Conservation (phyloP, 78 protist species). For the Diacronema lutheri region DNA sequence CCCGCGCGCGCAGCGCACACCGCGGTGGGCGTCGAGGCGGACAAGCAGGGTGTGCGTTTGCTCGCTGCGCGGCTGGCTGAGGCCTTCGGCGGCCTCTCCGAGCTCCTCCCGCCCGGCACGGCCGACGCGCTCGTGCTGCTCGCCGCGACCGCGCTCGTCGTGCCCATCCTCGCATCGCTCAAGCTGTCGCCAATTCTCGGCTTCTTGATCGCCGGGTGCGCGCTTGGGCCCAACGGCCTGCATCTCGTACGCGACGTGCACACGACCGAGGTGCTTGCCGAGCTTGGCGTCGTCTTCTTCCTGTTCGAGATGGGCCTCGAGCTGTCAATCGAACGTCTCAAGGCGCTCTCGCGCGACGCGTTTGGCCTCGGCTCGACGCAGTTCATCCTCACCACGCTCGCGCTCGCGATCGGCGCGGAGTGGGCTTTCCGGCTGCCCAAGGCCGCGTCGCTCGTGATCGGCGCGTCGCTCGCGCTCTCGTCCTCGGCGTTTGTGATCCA, state of each 20-base stretch:
- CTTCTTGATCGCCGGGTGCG: conserved; percentile 6
- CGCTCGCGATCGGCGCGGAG: background rate
- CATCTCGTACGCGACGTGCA: background rate
- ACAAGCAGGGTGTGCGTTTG: too few relatives aligned
- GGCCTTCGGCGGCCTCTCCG: too few relatives aligned
- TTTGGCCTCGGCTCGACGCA: background rate
- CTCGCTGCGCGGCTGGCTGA: too few relatives aligned
- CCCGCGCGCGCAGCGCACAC: too few relatives aligned
- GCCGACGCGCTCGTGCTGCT: conserved; percentile 2
- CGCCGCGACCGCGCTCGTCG: background rate
- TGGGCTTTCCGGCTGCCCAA: background rate
- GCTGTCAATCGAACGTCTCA: conserved; percentile 6
- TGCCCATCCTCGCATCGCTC: background rate
- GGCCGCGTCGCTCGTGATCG: background rate
- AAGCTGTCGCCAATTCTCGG: conserved; percentile 5
- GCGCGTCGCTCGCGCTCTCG: conserved; percentile 20
- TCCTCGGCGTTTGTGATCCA: conserved; percentile 16
- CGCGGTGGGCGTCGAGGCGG: too few relatives aligned
- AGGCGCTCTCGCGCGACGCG: conserved; percentile 13
- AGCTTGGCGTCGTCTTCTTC: conserved; percentile 20
- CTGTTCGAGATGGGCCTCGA: conserved; percentile 29
- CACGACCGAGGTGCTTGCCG: background rate
- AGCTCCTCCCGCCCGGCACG: too few relatives aligned
- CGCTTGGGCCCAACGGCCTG: background rate
- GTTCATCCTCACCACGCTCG: background rate